Evolutionary conservation across 169 alveolate species (phyloP), one percentile per base, ranked within the genome.

Genomic region (Plasmodium gallinaceum): DNA sequence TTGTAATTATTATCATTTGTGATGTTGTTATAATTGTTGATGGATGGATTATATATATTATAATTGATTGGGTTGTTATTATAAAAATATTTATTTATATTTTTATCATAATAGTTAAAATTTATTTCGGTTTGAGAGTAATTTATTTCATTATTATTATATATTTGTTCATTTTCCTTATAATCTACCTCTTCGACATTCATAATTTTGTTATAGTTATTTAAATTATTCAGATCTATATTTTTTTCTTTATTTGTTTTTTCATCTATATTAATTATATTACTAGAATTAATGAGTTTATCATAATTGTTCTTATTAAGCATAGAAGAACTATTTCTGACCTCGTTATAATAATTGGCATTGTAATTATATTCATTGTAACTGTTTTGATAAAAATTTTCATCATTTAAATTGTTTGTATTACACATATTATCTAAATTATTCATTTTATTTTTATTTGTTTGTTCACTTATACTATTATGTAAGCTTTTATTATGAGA

Each of bases 221-320:
- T 43, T 69, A 42, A 7, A 48, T 71, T 26, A 51, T 71, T 71
- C 6, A 43, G 54, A 7, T 73, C 43, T 24, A 39, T 14, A 5
- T 73, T 42, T 22, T 37, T 73, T 57, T 73, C 87, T 18, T 54
- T 32, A 1, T 9, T 26, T 16, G 46, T 46, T 48, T 71, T 74
- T 22, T 58, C 88, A 8, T 74, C 88, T 42, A 60, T 18, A 10
- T 45, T 32, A 0, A 54, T 32, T 65, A 74, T 18, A 7, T 39
- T 46, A 64, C 39, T 32, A 2, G 39, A 32, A 32, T 32, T 32
- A 32, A 32, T 1, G 39, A 32, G 39, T 32, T 32, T 32, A 32
- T 32, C 39, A 32, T 32, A 32, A 32, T 4, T 32, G 39, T 22
- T 24, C 0, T 52, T 26, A 48, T 71, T 52, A 46, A 9, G 39